Conservation (phyloP, 2,329 filamentous ascomycete genomes). For the Fusarium sp. region DNA sequence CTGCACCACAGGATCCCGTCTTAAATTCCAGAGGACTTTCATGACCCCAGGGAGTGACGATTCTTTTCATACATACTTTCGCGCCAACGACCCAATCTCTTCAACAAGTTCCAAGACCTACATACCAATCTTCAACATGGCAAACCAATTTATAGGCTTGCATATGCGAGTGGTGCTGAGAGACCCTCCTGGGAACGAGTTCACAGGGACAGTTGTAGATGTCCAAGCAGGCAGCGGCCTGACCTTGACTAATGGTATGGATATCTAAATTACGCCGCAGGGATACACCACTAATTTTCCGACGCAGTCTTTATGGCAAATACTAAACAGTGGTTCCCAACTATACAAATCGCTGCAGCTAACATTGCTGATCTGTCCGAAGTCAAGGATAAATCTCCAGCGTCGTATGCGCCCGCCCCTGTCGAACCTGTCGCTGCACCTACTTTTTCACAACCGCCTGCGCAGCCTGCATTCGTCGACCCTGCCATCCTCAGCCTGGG, state of each 20-base stretch:
- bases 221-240: slow-evolving; percentile 75
- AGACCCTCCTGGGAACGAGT: slow-evolving; percentile 70
- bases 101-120: neutral
- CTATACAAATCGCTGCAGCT: slow-evolving; percentile 59
- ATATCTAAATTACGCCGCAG: slow-evolving; percentile 40
- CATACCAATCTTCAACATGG: slow-evolving; percentile 50
- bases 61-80: slow-evolving; percentile 25
- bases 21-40: slow-evolving; percentile 26
- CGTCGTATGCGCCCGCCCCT: slow-evolving; percentile 45
- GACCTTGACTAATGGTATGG: slow-evolving; percentile 80
- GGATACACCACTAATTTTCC: slow-evolving; percentile 14
- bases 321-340: slow-evolving; percentile 56
- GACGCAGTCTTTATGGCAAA: slow-evolving; percentile 54
- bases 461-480: slow-evolving; percentile 72
- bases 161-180: slow-evolving; percentile 79
- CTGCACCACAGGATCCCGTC: slow-evolving; percentile 7
- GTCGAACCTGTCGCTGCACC: slow-evolving; percentile 45
- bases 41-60: slow-evolving; percentile 39
- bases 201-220: slow-evolving; percentile 77
- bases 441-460: slow-evolving; percentile 44
- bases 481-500: slow-evolving; percentile 83
- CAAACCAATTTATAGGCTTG: slow-evolving; percentile 78
- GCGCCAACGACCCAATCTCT: slow-evolving; percentile 13
- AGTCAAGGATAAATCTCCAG: slow-evolving; percentile 49
- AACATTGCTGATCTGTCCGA: slow-evolving; percentile 61